Percentiles rank a stretch among this genome's conserved stretches.
Evolutionary conservation across 78 protist genomes (phyloP).

Genomic region (Dictyostelium capitatum): DNA sequence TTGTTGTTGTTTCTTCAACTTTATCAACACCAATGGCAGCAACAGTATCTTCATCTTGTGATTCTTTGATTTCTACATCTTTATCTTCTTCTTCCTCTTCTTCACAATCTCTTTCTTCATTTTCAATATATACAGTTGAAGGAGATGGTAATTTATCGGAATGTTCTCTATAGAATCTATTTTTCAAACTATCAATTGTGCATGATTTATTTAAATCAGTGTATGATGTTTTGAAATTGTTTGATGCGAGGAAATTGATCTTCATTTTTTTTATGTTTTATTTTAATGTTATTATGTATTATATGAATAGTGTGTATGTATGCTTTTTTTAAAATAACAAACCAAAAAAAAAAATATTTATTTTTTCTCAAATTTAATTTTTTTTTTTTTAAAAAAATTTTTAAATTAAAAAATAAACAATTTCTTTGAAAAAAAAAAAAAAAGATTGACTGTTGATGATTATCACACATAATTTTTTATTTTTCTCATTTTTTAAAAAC

Average conservation of each 20-base stretch:
- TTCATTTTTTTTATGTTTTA: not conserved
- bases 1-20: too few relatives aligned
- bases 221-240: conserved; percentile 8
- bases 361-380: too few relatives aligned
- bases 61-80: not conserved
- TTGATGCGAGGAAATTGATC: conserved; percentile 11
- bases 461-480: too few relatives aligned
- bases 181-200: conserved; percentile 40
- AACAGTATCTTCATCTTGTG: not conserved
- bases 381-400: too few relatives aligned
- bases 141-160: conserved; percentile 53
- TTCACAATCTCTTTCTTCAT: not conserved
- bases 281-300: too few relatives aligned
- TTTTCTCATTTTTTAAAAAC: too few relatives aligned
- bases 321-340: too few relatives aligned
- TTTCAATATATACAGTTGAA: conserved; percentile 9
- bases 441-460: too few relatives aligned
- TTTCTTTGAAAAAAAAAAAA: too few relatives aligned
- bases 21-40: not conserved
- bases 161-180: conserved; percentile 28
- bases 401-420: too few relatives aligned
- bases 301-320: too few relatives aligned
- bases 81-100: not conserved
- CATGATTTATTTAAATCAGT: conserved; percentile 5
- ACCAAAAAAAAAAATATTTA: too few relatives aligned